Percentiles rank a stretch among this genome's conserved stretches.
phyloP scores from a whole-genome alignment of 1,284 basidiomycete genomes.

The Boletellus sp. region DNA sequence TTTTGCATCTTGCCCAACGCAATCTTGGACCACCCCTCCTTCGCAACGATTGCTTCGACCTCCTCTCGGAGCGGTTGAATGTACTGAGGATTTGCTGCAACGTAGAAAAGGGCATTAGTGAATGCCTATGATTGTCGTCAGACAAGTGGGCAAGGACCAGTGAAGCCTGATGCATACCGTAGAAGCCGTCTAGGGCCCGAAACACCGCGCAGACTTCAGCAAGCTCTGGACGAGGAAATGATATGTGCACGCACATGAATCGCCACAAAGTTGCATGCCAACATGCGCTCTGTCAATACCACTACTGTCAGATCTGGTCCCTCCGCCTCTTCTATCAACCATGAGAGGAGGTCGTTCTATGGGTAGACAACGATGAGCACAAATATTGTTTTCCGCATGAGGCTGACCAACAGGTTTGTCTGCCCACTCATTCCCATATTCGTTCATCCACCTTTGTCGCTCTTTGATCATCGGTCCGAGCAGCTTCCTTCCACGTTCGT shows the following conservation, averaged over 20 bases:
- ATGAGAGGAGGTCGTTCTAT: neutral
- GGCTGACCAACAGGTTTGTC: constrained; percentile 18
- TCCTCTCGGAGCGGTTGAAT: constrained; percentile 43
- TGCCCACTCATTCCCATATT: constrained; percentile 36
- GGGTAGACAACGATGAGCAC: neutral
- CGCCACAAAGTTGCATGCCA: neutral
- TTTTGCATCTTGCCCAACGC: constrained; percentile 40
- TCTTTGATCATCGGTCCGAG: constrained; percentile 37
- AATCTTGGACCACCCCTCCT: constrained; percentile 44
- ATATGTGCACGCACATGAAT: neutral
- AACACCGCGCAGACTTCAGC: no score
- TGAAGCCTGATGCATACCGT: constrained; percentile 6
- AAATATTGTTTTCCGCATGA: neutral
- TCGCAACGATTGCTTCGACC: constrained; percentile 33
- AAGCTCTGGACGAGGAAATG: no score
- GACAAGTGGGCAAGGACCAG: no score
- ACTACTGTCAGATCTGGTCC: neutral
- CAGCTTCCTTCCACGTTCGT: constrained; percentile 19
- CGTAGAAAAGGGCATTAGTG: constrained; percentile 35
- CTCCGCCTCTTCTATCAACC: neutral
- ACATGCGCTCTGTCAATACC: neutral
- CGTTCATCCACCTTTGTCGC: constrained; percentile 29
- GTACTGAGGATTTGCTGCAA: constrained; percentile 39
- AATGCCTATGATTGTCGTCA: constrained; percentile 21
- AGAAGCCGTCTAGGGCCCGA: constrained; percentile 12